Base-by-base conservation (phyloP, 495 filamentous ascomycete genomes). In the Aspergillus funiculosus region DNA sequence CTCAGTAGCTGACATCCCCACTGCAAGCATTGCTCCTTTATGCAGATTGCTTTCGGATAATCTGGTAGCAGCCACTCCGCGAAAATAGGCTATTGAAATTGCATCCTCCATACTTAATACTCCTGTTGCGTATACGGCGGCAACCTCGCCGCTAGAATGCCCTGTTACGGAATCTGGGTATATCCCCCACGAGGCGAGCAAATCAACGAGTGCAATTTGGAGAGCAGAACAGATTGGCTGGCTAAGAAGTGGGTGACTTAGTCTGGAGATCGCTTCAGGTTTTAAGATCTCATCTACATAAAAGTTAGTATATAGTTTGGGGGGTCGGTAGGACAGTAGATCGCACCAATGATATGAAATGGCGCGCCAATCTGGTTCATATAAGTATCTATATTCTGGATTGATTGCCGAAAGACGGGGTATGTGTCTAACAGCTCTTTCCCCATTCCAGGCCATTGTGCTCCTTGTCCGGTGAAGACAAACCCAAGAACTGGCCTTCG, bases 381-480 rank as follows among this genome's bases (percentile, higher is more conserved):
- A 39, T 18, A 64, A 34, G 34, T 38, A 35, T 39, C 47, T 7
- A 45, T 53, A 39, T 41, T 46, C 18, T 46, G 29, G 22, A 65
- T 53, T 0, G 56, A 49, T 14, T 57, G 35, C 21, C 51, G 39
- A 35, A 63, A 62, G 9, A 60, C 42, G 0, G 56, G 43, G 29
- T 62, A 61, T 17, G 54, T 43, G 6, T 59, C 35, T 42, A 56
- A 54, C 21, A 57, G 53, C n/a, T 56, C 57, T 24, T 56, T 48
- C 8, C 63, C 68, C 63, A 67, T 72, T 28, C 51, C 51, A 6
- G 53, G 40, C 64, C 64, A 72, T 45, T 72, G 69, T 11, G 67
- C 69, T 2, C 69, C 69, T 45, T 72, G 69, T 0, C 67, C 67
- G 24, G 65, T 68, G 43, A 71, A 71, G 4, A 65, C 62, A 29